Evolutionary conservation across 116 monocot genomes (phyloP), one percentile per base, ranked within the genome.

Genomic region (Trichopus zeylanicus): DNA sequence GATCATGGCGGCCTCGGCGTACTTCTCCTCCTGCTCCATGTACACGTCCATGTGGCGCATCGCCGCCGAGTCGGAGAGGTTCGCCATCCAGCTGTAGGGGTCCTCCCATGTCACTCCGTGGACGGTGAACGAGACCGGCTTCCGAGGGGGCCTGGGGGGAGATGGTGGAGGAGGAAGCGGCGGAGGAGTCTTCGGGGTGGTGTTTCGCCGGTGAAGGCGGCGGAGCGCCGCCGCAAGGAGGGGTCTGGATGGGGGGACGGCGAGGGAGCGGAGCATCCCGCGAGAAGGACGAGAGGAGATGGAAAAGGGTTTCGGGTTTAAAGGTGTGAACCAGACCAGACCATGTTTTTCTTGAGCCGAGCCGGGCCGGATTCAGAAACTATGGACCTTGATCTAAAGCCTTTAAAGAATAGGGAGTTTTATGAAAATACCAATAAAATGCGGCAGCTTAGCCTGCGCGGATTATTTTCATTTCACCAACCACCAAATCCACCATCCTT

Each of bases 1-100:
- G n/a, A 62, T 70, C 72, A 91, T 76, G 55, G 78, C 82, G 21
- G 74, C 91, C 38, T 88, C 98, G 0, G 71, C 66, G 88, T 98
- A 98, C 73, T 79, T 81, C 74, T 87, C 85, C 69, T 91, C 98
- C 70, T 82, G 79, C 71, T 87, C 85, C 75, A 98, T 73, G 85
- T 70, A 70, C 18, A 80, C 72, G 63, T 98, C 88, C 87, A 98
- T 82, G 82, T 98, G 98, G 38, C 91, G 91, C 87, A 85, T 91
- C 33, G 91, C 79, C 24, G 72, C 76, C 27, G 70, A 27, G 70
- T 98, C 85, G 21, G 77, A 65, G 38, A 98, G 84, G 73, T 84
- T 57, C 15, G 84, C 73, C 98, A 98, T 98, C 98, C 98, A 91
- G 69, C 78, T 78, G 78, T 98, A 98, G 54, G 91, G 70, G 55